phyloP scores from a whole-genome alignment of 2,329 filamentous ascomycete genomes.

The Diatrype stigma region DNA sequence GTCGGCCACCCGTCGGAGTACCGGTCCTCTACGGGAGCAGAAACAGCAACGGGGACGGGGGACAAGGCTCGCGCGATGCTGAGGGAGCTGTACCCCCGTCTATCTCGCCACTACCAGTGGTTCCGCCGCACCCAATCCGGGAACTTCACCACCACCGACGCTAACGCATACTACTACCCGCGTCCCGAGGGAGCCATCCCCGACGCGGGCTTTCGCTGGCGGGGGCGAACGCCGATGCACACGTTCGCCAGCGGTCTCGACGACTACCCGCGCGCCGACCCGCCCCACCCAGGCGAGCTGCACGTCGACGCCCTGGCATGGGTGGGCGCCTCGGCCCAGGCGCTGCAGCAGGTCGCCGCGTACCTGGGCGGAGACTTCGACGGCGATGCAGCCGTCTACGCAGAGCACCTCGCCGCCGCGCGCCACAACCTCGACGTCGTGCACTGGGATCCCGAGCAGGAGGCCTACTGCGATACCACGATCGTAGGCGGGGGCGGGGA shows the following conservation, averaged over 20 bases:
- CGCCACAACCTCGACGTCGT: constrained; percentile 79
- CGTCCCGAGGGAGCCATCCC: constrained; percentile 79
- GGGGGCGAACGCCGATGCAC: constrained; percentile 78
- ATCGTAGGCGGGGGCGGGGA: constrained; percentile 48
- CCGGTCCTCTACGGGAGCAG: constrained; percentile 58
- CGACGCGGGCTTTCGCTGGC: constrained; percentile 89
- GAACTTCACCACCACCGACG: constrained; percentile 80
- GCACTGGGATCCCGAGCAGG: constrained; percentile 76
- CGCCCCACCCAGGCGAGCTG: constrained; percentile 88
- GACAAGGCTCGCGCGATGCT: neutral
- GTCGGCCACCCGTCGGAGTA: constrained; percentile 82
- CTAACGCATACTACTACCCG: constrained; percentile 77
- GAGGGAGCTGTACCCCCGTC: constrained; percentile 49
- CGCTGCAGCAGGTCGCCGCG: constrained; percentile 70
- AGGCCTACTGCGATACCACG: constrained; percentile 86
- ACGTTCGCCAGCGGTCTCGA: constrained; percentile 88
- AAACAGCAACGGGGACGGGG: too few relatives aligned
- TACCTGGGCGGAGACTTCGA: constrained; percentile 70
- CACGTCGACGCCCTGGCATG: constrained; percentile 89
- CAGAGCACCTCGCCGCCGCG: constrained; percentile 67
- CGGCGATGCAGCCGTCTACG: constrained; percentile 71
- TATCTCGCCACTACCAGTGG: constrained; percentile 86
- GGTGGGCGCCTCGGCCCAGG: constrained; percentile 87
- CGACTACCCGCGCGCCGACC: constrained; percentile 87
- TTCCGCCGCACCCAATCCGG: constrained; percentile 84